Evolutionary conservation across 192 early-diverging fungal genomes (phyloP).

Genomic region (Cladochytrium replicatum): DNA sequence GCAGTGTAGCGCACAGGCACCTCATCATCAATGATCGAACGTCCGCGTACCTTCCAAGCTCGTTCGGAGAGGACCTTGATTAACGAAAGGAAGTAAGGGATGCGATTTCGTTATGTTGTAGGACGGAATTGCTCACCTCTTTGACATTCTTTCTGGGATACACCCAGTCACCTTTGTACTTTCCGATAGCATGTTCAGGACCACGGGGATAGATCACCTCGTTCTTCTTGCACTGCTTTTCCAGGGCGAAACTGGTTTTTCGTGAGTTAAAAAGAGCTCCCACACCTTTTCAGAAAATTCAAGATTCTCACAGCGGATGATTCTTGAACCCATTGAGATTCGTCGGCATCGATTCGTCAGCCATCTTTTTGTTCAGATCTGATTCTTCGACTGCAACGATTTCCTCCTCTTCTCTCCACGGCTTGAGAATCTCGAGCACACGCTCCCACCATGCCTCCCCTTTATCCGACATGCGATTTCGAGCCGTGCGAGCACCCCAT

Average conservation of each 20-base stretch:
- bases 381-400: constrained; percentile 39
- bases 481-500: constrained; percentile 36
- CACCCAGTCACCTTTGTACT: constrained; percentile 63
- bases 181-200: constrained; percentile 56
- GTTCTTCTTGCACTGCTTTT: constrained; percentile 70
- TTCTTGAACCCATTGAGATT: constrained; percentile 67
- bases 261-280: not conserved
- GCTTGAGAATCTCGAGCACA: constrained; percentile 25
- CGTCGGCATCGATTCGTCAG: constrained; percentile 64
- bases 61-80: not conserved
- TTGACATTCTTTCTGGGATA: constrained; percentile 69
- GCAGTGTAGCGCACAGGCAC: not conserved
- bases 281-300: not conserved
- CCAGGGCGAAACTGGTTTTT: constrained; percentile 57
- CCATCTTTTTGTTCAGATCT: constrained; percentile 27
- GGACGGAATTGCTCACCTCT: constrained; percentile 24
- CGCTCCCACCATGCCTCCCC: constrained; percentile 24
- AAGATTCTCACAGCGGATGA: constrained; percentile 57
- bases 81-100: not conserved
- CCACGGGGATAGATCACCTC: constrained; percentile 63
- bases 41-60: constrained; percentile 2
- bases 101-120: not conserved
- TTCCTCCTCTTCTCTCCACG: constrained; percentile 19
- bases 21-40: not conserved
- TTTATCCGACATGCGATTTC: constrained; percentile 6